Base-by-base conservation (phyloP, 495 filamentous ascomycete genomes). In the Apodospora peruviana region DNA sequence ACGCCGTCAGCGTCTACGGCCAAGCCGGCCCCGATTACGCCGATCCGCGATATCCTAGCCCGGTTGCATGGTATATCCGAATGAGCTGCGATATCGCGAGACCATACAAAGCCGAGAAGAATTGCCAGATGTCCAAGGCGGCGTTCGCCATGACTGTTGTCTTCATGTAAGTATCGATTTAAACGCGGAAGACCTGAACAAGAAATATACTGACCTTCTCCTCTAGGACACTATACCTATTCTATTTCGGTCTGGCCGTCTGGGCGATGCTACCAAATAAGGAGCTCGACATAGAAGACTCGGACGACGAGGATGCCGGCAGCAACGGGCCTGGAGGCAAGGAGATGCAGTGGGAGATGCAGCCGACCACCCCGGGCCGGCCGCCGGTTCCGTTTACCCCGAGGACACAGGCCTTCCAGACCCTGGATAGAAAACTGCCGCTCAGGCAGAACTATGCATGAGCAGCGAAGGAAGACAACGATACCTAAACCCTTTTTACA, bases 1-100 rank as follows among this genome's bases (percentile, higher is more conserved):
- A 81, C 61, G 70, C 80, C 36, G 72, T 82, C 22, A 83, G 82
- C 57, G 72, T 86, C 51, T 77, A 81, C 47, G 83, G 77, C 42
- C 90, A 96, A 61, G 83, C 86, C 25, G 86, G 86, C 10, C 80
- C 84, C 27, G 90, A 96, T 61, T 85, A 78, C 62, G 85, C 81
- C 35, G 90, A 96, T 62, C 77, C 84, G 7, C 56, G 73, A 3
- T 81, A 86, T 50, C 82, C 79, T 5, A 83, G 87, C 52, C 70
- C 73, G 5, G 79, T 83, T 1, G 71, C 88, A 3, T 96, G 90
- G 90, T 95, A 94, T 58, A 81, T 96, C 56, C 79, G 81, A 32
- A 86, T 88, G 60, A 77, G 74, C 52, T 96, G 90, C 65, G 75
- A 61, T 38, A 77, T 90, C 11, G 86, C 86, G 0, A 65, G 62